These are phyloP conservation scores for Sarcodon sp. DNA, from an alignment of 768 basidiomycete genomes.

Conservation along the genomic window DNA sequence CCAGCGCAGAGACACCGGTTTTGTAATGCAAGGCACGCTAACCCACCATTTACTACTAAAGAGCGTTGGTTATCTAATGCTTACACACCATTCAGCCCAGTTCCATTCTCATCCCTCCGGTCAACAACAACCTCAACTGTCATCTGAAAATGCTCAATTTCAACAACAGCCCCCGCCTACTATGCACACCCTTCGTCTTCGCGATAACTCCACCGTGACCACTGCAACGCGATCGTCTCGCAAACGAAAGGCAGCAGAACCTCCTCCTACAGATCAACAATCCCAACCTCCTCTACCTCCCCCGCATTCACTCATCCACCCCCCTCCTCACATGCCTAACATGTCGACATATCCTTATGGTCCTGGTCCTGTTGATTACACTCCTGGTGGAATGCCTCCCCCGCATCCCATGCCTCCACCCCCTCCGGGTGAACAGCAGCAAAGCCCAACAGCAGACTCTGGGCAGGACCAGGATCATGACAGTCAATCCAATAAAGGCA, in stretches of 20 bases:
- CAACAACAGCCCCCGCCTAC: neutral
- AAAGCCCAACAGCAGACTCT: constrained; percentile 5
- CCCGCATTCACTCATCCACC: constrained; percentile 17
- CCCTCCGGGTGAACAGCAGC: constrained; percentile 14
- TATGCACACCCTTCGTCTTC: neutral
- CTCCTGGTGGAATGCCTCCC: constrained; percentile 36
- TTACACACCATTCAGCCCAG: too few species aligned
- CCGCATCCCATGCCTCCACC: constrained; percentile 12
- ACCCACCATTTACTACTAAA: too few species aligned
- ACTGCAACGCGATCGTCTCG: neutral
- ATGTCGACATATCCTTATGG: constrained; percentile 29
- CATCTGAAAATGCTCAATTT: neutral
- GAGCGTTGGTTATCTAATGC: too few species aligned
- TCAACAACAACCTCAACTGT: too few species aligned
- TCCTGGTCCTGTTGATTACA: constrained; percentile 30
- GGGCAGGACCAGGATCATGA: constrained; percentile 7
- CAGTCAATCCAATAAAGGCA: constrained; percentile 11
- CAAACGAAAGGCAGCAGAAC: neutral
- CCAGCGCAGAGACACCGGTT: too few species aligned
- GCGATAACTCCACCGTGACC: neutral
- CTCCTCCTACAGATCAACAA: neutral
- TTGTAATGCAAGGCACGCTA: too few species aligned
- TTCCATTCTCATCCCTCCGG: too few species aligned
- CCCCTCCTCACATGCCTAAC: constrained; percentile 9
- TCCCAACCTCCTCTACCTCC: constrained; percentile 22